Evolutionary conservation across 2,329 filamentous ascomycete species (phyloP), one percentile per base, ranked within the genome.

Genomic region (Aspergillus jensenii): DNA sequence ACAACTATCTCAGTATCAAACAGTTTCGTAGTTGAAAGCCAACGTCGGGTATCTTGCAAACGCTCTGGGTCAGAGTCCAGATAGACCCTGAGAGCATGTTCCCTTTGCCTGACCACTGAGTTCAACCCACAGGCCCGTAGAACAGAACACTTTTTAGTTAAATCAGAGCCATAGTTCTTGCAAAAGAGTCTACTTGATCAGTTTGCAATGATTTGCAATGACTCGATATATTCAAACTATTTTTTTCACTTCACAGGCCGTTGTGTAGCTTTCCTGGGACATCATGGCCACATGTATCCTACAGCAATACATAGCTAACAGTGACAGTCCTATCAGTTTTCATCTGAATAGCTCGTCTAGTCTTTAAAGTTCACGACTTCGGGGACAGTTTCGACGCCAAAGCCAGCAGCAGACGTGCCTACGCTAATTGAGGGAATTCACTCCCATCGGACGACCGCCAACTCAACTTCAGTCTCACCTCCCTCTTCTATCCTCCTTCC

Each of bases 351-450:
- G 1, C 9, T 9, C 11, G 27, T 31, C 27, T 31, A 31, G 12
- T 37, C 27, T 9, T 47, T 31, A 35, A 21, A 33, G 33, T n/a
- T 15, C 39, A 33, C 35, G 14, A 5, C 8, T 44, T 9, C n/a
- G 23, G 17, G 25, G 27, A 6, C 12, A 27, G 21, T 31, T 37
- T 17, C 17, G n/a, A 19, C 17, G 21, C 17, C 15, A 48, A 35
- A 45, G 41, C 23, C 40, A 48, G 40, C 21, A 45, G 45, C 45
- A 55, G 35, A 46, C 52, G 40, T 59, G 19, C 54, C 52, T 56
- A 19, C 47, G 39, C 8, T 54, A 40, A 50, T 40, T 48, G 45
- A 21, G 45, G 3, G 45, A 50, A 15, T 50, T 23, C 33, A 27
- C 47, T n/a, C 11, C 40, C 35, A 14, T 44, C 9, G 27, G 27